Conservation (phyloP, 2,329 filamentous ascomycete genomes). For the Teratosphaeria viscida region DNA sequence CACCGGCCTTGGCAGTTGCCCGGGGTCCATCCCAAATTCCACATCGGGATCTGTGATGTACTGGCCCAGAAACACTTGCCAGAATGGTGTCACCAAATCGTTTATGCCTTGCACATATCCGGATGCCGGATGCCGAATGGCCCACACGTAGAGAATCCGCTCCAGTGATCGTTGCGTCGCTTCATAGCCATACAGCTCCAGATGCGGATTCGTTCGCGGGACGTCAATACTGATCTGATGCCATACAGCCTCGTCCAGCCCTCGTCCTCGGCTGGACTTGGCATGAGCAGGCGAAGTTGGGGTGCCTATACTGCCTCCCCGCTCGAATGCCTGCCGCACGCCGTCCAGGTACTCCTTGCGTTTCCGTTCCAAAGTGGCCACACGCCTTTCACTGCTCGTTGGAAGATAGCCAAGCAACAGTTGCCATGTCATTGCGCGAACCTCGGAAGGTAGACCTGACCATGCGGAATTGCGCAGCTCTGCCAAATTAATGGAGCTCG, state of each 20-base stretch:
- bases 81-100: constrained; percentile 93
- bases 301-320: constrained; percentile 29
- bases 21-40: constrained; percentile 91
- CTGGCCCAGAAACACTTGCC: constrained; percentile 88
- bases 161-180: constrained; percentile 91
- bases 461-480: constrained; percentile 81
- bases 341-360: constrained; percentile 94
- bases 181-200: constrained; percentile 90
- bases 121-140: constrained; percentile 90
- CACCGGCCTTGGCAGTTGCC: constrained; percentile 80
- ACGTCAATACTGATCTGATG: constrained; percentile 99
- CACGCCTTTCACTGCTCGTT: constrained; percentile 87
- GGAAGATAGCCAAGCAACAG: constrained; percentile 88
- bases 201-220: constrained; percentile 88
- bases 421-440: constrained; percentile 98
- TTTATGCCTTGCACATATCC: constrained; percentile 99
- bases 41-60: constrained; percentile 94
- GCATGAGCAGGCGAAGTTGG: constrained; percentile 5
- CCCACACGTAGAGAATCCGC: constrained; percentile 93
- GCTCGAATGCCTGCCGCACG: constrained; percentile 58
- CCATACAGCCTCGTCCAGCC: constrained; percentile 95
- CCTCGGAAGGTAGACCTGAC: constrained; percentile 89
- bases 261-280: constrained; percentile 55
- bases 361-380: constrained; percentile 84
- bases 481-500: constrained; percentile 74